Evolutionary conservation across 768 basidiomycete species (phyloP), one percentile per base, ranked within the genome.

Genomic region (Trametes elegans): DNA sequence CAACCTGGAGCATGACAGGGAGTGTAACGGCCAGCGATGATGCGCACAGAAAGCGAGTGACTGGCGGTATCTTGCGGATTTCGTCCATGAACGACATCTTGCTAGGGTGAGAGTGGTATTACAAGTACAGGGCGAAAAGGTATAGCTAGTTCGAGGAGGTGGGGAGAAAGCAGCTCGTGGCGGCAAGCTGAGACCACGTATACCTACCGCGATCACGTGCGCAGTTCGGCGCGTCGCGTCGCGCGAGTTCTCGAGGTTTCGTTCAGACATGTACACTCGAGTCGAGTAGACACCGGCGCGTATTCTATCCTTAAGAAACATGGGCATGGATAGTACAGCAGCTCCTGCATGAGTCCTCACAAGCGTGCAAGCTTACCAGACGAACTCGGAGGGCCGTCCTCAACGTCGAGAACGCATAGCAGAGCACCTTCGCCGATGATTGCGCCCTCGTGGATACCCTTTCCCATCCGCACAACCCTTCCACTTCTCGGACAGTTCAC

Each of bases 61-160:
- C 85, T 29, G 87, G 87, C 0, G 92, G 91, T 1, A 93, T 89
- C 73, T 90, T 92, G 62, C 76, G 81, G 48, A 93, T 69, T 73
- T 92, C 87, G 40, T 67, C 67, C 64, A 60, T 51, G 58, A 73
- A 66, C 14, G 68, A 65, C 67, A 66, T 68, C 13, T 43, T 49
- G 14, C 7, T 3, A 14, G 36, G 23, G 16, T 10, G 16, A 29
- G 34, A n/a, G n/a, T n/a, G n/a, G n/a, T n/a, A n/a, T n/a, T 38
- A 28, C 23, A 34, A 36, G 39, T 58, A 50, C 55, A 57, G 42
- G 26, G 29, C 18, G 26, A 19, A 26, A 21, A 39, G 16, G n/a
- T 8, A 29, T 19, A 19, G 39, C 27, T n/a, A 29, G n/a, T 18
- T 47, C 29, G 10, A 38, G 35, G 36, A 23, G 27, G 34, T 27